Evolutionary conservation across 768 basidiomycete species (phyloP), one percentile per base, ranked within the genome.

Genomic region (Phanerodontia chrysosporium): DNA sequence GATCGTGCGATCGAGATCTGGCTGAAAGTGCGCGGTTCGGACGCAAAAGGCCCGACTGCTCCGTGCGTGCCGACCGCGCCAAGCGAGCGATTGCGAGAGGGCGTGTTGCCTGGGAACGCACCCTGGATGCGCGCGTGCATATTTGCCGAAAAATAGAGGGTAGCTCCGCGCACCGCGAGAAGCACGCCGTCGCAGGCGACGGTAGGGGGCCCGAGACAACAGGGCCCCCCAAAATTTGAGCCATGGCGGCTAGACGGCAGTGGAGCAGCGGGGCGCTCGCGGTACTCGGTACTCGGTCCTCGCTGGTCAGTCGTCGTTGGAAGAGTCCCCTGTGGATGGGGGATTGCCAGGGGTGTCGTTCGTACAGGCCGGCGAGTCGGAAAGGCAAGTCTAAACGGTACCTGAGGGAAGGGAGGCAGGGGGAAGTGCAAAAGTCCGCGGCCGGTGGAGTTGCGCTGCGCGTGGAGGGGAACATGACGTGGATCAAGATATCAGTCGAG

Each of bases 401-500:
- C 46, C 24, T 25, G 46, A 48, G 46, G 46, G 24, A 5, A 22
- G 46, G 24, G 22, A 10, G 39, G 32, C 32, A 18, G 16, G 39
- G 10, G 18, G 16, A 18, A 18, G 39, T 42, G 39, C 39, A 18
- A 42, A n/a, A 18, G 39, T 42, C 39, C 39, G 46, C 46, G 46
- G 46, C 5, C 22, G 25, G 24, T 48, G 46, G 46, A 48, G 25
- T 24, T 22, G 46, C 46, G 18, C 24, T 48, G 24, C 46, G 46
- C 46, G 46, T 48, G 46, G 46, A 48, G 45, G 12, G n/a, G 13
- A 30, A 29, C 42, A 56, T 56, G 55, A 56, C 55, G 55, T 55
- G 53, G 39, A 55, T 55, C 53, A 56, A 25, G 21, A 10, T 42
- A 53, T 53, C 52, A 53, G 27, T 39, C 25, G n/a, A 25, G 42